A percentile compares a stretch with the other conserved stretches of the same genome.
Evolutionary conservation across 768 basidiomycete genomes (phyloP).

Genomic region (Naematelia aurantialba): DNA sequence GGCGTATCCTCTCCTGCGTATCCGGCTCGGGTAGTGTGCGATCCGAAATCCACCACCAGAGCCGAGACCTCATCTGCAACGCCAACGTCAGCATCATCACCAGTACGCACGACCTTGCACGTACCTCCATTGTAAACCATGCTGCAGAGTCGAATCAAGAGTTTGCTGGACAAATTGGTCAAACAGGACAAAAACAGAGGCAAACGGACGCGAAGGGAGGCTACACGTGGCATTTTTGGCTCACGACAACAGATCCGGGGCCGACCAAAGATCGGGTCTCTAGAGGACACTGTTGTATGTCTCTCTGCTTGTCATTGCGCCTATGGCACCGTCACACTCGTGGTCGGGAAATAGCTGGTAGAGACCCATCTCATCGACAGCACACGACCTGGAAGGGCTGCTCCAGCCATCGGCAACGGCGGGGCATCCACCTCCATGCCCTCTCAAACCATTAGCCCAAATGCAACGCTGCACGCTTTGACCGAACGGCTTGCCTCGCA

Average conservation of each 20-base stretch:
- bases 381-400: no score
- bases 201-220: neutral
- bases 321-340: no score
- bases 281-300: no score
- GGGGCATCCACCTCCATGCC: conserved; percentile 19
- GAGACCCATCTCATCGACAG: no score
- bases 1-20: conserved; percentile 97
- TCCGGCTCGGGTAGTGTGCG: conserved; percentile 83
- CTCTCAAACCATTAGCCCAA: conserved; percentile 15
- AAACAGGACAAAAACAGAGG: neutral
- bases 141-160: neutral
- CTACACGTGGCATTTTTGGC: conserved; percentile 10
- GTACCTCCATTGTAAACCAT: conserved; percentile 52
- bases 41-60: conserved; percentile 89
- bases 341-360: no score
- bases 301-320: no score
- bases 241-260: neutral
- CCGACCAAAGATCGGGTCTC: neutral
- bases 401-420: no score
- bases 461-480: conserved; percentile 40
- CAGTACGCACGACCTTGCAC: conserved; percentile 1
- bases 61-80: conserved; percentile 89
- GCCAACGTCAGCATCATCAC: conserved; percentile 7
- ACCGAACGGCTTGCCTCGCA: conserved; percentile 43
- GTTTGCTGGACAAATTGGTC: neutral